Percentiles rank a stretch among this genome's conserved stretches.
phyloP scores from a whole-genome alignment of 2,329 filamentous ascomycete species.

The Simplicillium sp. region DNA sequence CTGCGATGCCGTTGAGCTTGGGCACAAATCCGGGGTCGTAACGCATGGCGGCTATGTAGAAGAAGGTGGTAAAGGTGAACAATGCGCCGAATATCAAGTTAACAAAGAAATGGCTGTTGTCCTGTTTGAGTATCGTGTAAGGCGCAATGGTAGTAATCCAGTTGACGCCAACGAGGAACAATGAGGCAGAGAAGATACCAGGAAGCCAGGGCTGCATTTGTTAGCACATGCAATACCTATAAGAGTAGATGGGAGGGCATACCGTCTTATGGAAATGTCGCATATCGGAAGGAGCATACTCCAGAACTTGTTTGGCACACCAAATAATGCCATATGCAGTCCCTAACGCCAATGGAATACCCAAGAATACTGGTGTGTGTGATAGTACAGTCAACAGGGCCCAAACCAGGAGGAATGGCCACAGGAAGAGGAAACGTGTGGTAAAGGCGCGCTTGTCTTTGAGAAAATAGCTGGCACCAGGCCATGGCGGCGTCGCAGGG shows the following conservation, averaged over 20 bases:
- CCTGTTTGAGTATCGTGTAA: slow-evolving; percentile 18
- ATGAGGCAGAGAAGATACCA: slow-evolving; percentile 80
- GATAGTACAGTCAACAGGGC: slow-evolving; percentile 62
- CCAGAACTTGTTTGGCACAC: slow-evolving; percentile 66
- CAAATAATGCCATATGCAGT: slow-evolving; percentile 66
- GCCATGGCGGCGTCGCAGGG: slow-evolving; percentile 59
- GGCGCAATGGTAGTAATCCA: slow-evolving; percentile 68
- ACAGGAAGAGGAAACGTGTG: slow-evolving; percentile 80
- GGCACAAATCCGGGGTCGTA: slow-evolving; percentile 90
- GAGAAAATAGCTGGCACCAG: slow-evolving; percentile 60
- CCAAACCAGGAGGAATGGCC: slow-evolving; percentile 73
- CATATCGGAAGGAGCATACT: slow-evolving; percentile 81
- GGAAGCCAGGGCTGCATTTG: slow-evolving; percentile 69
- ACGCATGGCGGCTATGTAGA: slow-evolving; percentile 78
- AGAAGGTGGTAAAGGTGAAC: slow-evolving; percentile 65
- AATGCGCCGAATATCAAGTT: slow-evolving; percentile 66
- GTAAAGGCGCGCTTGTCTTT: slow-evolving; percentile 73
- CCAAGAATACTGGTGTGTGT: slow-evolving; percentile 62
- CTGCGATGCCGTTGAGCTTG: slow-evolving; percentile 78
- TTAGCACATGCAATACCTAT: background rate
- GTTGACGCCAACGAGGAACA: slow-evolving; percentile 71
- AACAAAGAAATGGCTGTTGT: slow-evolving; percentile 50
- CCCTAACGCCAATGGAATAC: slow-evolving; percentile 60
- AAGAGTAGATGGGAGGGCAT: slow-evolving; percentile 26
- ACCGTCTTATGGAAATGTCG: slow-evolving; percentile 83